phyloP scores from a whole-genome alignment of 805 yeast genomes.

The Candida koratica region DNA sequence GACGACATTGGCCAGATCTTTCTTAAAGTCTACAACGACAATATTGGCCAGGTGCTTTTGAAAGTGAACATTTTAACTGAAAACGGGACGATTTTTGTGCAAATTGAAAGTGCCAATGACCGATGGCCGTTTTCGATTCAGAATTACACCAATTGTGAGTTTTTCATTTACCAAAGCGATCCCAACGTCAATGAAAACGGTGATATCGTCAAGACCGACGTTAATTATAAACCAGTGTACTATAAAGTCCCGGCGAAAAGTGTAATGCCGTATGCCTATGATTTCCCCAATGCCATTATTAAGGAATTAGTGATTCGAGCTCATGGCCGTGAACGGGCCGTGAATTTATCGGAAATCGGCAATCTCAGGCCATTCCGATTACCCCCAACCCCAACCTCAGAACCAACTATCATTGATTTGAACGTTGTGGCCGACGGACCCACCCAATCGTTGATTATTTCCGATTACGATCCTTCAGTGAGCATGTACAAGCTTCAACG shows the following conservation, averaged over 20 bases:
- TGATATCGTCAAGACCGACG: conserved; percentile 44
- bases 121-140: conserved; percentile 92
- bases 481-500: conserved; percentile 64
- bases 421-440: conserved; percentile 97
- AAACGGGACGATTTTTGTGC: conserved; percentile 75
- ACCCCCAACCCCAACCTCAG: conserved; percentile 43
- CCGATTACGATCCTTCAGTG: conserved; percentile 73
- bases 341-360: conserved; percentile 92
- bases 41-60: conserved; percentile 64
- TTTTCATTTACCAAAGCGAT: conserved; percentile 80
- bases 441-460: conserved; percentile 78
- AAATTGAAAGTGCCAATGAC: conserved; percentile 64
- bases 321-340: conserved; percentile 68
- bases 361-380: conserved; percentile 80
- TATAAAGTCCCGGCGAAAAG: conserved; percentile 83
- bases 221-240: conserved; percentile 68
- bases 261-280: conserved; percentile 98
- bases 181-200: conserved; percentile 68
- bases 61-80: conserved; percentile 76
- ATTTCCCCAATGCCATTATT: conserved; percentile 83
- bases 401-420: conserved; percentile 63
- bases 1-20: conserved; percentile 80
- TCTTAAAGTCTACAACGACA: conserved; percentile 62
- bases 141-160: conserved; percentile 85
- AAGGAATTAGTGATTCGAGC: conserved; percentile 76